Conservation (phyloP, 169 alveolate genomes). For the Haemoproteus tartakovskyi region DNA sequence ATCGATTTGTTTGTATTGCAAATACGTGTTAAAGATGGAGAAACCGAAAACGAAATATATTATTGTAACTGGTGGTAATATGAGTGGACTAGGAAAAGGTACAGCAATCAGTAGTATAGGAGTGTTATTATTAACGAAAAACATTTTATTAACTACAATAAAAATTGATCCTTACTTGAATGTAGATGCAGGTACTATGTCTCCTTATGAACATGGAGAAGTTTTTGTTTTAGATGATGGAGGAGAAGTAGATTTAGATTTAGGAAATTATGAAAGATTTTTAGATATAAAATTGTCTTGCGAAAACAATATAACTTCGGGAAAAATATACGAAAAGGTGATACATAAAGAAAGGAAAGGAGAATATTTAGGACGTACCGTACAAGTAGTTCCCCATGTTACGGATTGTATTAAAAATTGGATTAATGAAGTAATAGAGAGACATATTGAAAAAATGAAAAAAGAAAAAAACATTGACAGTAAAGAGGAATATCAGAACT, state of each 20-base stretch:
- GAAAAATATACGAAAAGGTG: slow-evolving; percentile 91
- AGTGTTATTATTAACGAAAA: slow-evolving; percentile 85
- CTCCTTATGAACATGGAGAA: slow-evolving; percentile 98
- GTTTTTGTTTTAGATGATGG: slow-evolving; percentile 95
- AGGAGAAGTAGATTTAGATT: slow-evolving; percentile 96
- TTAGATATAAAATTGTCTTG: slow-evolving; percentile 83
- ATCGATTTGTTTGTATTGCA: neutral
- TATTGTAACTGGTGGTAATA: slow-evolving; percentile 93
- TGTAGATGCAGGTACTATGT: slow-evolving; percentile 95
- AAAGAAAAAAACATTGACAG: slow-evolving; percentile 30
- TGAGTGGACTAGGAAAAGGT: slow-evolving; percentile 96
- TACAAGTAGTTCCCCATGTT: slow-evolving; percentile 88
- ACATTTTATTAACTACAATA: slow-evolving; percentile 89
- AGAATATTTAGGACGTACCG: slow-evolving; percentile 94
- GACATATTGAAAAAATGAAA: slow-evolving; percentile 63
- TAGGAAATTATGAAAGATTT: slow-evolving; percentile 98
- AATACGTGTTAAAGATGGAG: slow-evolving; percentile 20
- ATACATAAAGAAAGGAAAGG: slow-evolving; percentile 92
- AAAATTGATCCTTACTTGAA: slow-evolving; percentile 96
- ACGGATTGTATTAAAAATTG: slow-evolving; percentile 81
- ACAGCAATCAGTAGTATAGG: slow-evolving; percentile 92
- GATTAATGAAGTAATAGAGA: slow-evolving; percentile 81
- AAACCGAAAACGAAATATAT: slow-evolving; percentile 79
- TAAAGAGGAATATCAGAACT: slow-evolving; percentile 55
- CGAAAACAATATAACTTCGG: slow-evolving; percentile 92